Evolutionary conservation across 805 yeast genomes (phyloP), one percentile per base, ranked within the genome.

Genomic region (Saturnispora serradocipensis): DNA sequence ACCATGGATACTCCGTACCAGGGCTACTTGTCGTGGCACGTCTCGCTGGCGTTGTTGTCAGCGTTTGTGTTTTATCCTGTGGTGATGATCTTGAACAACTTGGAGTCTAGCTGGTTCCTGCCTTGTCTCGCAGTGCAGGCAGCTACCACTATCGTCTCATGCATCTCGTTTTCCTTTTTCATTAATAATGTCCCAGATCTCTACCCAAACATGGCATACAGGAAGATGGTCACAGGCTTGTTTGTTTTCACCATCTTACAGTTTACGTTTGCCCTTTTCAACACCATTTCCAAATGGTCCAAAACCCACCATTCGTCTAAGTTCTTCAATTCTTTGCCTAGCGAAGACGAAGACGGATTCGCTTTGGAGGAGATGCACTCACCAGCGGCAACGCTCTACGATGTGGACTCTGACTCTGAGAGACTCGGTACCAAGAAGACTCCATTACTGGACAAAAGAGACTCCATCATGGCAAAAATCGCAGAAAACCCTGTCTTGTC

Each of bases 151-250:
- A 43, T 80, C 3, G 60, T 76, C 0, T 80, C 93, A 1, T 66
- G 85, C 50, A 55, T 81, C 15, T 66, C 76, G 18, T 77, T 82
- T 59, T 74, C 78, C 48, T 67, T 82, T 9, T 88, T 82, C 61
- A 75, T 79, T 40, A 64, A 71, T 4, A 71, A 83, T 16, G 82
- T 81, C 24, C 84, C 86, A 0, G 72, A 76, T 51, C 70, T 88
- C 59, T 91, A 88, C 64, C 96, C 96, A 1, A 72, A 76, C 40
- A 87, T 87, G 62, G 83, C 85, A 0, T 89, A 89, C 66, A 68
- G 78, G 13, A 77, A 74, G 59, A 80, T 86, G 80, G 75, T 85
- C 24, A 70, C 77, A 61, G 76, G 86, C 10, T 67, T 88, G 53
- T 66, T 84, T 10, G 62, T 82, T 47, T 65, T 80, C 10, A 66